Evolutionary conservation across 257 asterid species (phyloP).

Genomic region (Apocynum venetum): DNA sequence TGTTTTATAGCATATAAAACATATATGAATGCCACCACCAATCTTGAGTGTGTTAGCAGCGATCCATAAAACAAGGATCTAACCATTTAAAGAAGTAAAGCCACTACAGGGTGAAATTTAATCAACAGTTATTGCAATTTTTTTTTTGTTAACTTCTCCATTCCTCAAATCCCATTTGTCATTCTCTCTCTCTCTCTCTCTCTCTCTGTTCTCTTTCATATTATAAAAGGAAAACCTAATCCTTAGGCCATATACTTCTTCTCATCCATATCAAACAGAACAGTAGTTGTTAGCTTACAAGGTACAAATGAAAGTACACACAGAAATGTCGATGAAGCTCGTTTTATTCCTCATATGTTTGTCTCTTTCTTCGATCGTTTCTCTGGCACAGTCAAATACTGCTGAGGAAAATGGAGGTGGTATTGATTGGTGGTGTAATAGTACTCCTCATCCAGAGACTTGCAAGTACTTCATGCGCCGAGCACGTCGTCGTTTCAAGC

Average conservation of each 20-base stretch:
- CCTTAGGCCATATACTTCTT: not conserved
- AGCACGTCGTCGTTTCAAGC: slow-evolving; percentile 18
- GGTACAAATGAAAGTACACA: not conserved
- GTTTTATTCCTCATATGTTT: slow-evolving; percentile 10
- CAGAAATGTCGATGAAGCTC: slow-evolving; percentile 14
- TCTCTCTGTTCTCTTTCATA: not conserved
- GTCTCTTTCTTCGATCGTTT: slow-evolving; percentile 19
- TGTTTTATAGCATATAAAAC: slow-evolving; percentile 17
- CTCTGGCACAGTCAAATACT: slow-evolving; percentile 2
- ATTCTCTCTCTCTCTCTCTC: not conserved
- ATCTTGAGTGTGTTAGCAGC: slow-evolving; percentile 50
- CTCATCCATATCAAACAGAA: slow-evolving; percentile 1
- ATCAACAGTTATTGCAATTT: slow-evolving; percentile 14
- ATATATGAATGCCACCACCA: slow-evolving; percentile 4
- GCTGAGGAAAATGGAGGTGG: slow-evolving; percentile 20
- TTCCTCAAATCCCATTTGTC: slow-evolving; percentile 13
- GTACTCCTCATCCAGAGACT: slow-evolving; percentile 60
- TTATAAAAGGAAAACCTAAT: not conserved
- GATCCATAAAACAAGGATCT: slow-evolving; percentile 81
- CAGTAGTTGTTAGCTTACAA: slow-evolving; percentile 7
- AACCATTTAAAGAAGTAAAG: slow-evolving; percentile 26
- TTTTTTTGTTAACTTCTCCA: not conserved
- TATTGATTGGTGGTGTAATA: slow-evolving; percentile 55
- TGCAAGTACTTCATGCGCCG: slow-evolving; percentile 49
- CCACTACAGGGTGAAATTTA: slow-evolving; percentile 10